Evolutionary conservation across 768 basidiomycete genomes (phyloP).

Genomic region (Russula emetica): DNA sequence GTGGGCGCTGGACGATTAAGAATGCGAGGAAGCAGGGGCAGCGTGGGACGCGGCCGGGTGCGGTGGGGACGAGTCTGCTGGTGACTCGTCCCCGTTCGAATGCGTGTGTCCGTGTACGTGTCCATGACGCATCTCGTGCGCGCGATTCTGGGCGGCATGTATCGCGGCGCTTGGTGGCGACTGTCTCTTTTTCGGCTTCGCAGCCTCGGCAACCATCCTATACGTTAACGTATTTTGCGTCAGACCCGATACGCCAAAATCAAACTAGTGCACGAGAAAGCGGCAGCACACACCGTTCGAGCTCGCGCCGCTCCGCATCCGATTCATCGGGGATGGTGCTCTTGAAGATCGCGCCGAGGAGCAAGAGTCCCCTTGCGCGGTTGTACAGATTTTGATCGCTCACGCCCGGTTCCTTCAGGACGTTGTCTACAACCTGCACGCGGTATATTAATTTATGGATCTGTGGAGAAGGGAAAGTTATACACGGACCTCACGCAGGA

Average conservation of each 20-base stretch:
- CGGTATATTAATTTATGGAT: constrained; percentile 12
- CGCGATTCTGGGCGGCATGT: constrained; percentile 14
- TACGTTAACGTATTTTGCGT: not conserved
- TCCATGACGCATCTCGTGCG: constrained; percentile 7
- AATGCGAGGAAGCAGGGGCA: not conserved
- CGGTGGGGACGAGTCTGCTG: not conserved
- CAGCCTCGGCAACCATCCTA: constrained; percentile 86
- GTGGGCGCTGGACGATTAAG: not conserved
- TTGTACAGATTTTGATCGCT: constrained; percentile 68
- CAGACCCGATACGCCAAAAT: not conserved
- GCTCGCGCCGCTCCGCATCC: constrained; percentile 89
- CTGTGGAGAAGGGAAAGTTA: not conserved
- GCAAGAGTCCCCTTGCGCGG: constrained; percentile 85
- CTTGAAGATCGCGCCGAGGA: constrained; percentile 90
- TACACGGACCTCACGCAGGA: constrained; percentile 61
- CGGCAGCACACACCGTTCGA: constrained; percentile 66
- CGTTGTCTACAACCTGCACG: constrained; percentile 69
- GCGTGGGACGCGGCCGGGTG: not conserved
- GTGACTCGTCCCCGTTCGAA: constrained; percentile 1
- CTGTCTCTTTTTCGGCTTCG: constrained; percentile 53
- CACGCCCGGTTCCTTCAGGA: constrained; percentile 73
- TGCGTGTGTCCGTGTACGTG: not conserved
- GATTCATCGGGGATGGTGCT: constrained; percentile 78
- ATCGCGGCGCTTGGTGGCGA: constrained; percentile 13
- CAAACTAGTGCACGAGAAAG: not conserved